Evolutionary conservation across 2,329 filamentous ascomycete species (phyloP), one percentile per base, ranked within the genome.

Genomic region (Colletotrichum liriopes): DNA sequence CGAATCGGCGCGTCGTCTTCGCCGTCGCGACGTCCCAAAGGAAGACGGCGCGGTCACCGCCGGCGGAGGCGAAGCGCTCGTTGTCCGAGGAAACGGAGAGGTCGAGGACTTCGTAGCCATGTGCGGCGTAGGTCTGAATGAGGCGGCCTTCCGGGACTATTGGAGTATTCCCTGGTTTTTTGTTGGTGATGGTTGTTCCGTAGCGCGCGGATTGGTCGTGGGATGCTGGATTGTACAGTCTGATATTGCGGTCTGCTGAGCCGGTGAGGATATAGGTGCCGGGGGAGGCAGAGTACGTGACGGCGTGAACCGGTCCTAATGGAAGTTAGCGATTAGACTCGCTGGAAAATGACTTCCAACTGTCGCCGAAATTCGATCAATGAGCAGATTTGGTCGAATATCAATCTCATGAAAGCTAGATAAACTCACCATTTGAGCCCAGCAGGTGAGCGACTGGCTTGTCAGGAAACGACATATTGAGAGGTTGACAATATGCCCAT

Each of bases 1-100:
- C 87, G 82, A 96, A 96, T 37, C 96, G 89, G 29, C 94, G 89
- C 35, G 93, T 84, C 5, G 96, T 98, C 76, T 90, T 87, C 23
- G 93, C 94, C 3, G 92, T 93, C 58, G 92, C 87, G 0, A 98
- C 96, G 82, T 99, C 96, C 96, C 96, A 98, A 6, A 98, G 87
- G 79, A 98, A 98, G 0, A 98, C 94, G 73, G 90, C 88, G 77
- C 96, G 93, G 84, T 99, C 96, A 71, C 96, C 96, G 76, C 96
- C 96, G 1, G 91, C 90, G n/a, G 92, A 95, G 12, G 92, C 92
- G 81, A 99, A 98, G 54, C 91, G 91, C 75, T 94, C 89, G 82
- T 99, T 99, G 84, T 94, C 92, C 32, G 85, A 79, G 9, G 90
- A 85, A 61, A 98, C 93, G 64, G 89, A 87, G 49, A 99, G 87